phyloP scores from a whole-genome alignment of 179 eudicot genomes.

The Amaranthus tricolor region DNA sequence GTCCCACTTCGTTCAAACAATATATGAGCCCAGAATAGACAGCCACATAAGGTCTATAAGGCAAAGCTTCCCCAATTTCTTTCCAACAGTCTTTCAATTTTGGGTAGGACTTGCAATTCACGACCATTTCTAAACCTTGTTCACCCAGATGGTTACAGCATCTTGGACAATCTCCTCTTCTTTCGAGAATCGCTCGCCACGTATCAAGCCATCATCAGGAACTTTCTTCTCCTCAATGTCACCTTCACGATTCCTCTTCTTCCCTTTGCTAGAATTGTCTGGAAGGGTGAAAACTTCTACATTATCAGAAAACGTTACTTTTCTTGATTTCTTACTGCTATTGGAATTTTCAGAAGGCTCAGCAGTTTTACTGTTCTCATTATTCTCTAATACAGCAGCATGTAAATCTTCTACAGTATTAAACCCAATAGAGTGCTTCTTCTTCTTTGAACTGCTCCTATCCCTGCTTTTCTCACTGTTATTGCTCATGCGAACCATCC shows the following conservation, averaged over 20 bases:
- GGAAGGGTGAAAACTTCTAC: conserved; percentile 36
- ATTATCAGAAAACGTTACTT: conserved; percentile 31
- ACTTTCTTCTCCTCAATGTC: conserved; percentile 1
- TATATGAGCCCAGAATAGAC: conserved; percentile 45
- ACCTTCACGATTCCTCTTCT: conserved; percentile 6
- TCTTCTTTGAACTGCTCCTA: conserved; percentile 16
- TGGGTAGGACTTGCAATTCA: conserved; percentile 25
- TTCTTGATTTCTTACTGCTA: conserved; percentile 21
- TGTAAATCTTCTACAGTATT: neutral
- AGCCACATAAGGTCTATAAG: conserved; percentile 34
- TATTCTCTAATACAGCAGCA: conserved; percentile 9
- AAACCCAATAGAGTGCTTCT: conserved; percentile 9
- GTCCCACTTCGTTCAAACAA: conserved; percentile 41
- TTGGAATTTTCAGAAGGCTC: conserved; percentile 21
- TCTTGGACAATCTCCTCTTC: conserved; percentile 39
- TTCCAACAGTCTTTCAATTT: conserved; percentile 48
- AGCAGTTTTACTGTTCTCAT: conserved; percentile 8
- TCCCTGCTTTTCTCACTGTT: neutral
- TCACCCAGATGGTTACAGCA: conserved; percentile 48
- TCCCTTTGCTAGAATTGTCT: conserved; percentile 15
- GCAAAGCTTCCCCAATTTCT: conserved; percentile 44
- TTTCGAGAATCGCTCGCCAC: conserved; percentile 47
- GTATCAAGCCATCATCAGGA: conserved; percentile 26
- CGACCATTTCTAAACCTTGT: conserved; percentile 45
- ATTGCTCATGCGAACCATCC: neutral